Evolutionary conservation across 1,139 yeast species (phyloP).

Genomic region (Trichomonascaceae sp.): DNA sequence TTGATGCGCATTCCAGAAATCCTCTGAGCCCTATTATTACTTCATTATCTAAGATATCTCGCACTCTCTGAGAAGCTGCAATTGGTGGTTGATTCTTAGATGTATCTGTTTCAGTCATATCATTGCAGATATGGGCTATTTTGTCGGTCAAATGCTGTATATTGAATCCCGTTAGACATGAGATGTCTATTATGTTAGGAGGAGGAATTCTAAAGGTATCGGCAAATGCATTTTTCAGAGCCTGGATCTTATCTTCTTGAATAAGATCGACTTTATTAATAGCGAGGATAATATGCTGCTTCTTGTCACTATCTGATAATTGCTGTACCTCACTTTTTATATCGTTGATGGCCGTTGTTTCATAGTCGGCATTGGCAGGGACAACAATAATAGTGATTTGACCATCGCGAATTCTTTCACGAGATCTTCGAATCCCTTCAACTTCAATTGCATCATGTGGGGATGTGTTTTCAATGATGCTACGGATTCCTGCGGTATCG

Average conservation of each 20-base stretch:
- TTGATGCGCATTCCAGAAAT: constrained; percentile 44
- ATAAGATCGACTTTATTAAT: constrained; percentile 32
- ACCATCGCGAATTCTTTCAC: constrained; percentile 51
- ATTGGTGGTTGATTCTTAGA: constrained; percentile 28
- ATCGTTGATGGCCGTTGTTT: constrained; percentile 10
- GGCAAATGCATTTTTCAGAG: background rate
- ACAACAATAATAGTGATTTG: constrained; percentile 45
- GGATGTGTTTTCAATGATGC: constrained; percentile 34
- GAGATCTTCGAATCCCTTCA: constrained; percentile 81
- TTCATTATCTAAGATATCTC: constrained; percentile 65
- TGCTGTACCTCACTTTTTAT: constrained; percentile 23
- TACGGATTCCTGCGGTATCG: constrained; percentile 89
- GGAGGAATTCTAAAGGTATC: constrained; percentile 19
- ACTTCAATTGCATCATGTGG: constrained; percentile 45
- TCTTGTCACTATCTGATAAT: constrained; percentile 19
- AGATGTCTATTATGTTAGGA: constrained; percentile 43
- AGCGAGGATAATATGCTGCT: constrained; percentile 25
- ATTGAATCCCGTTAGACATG: constrained; percentile 63
- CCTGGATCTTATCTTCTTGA: background rate
- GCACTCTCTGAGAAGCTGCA: constrained; percentile 65
- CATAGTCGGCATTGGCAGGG: constrained; percentile 21
- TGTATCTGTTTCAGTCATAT: constrained; percentile 26
- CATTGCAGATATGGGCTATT: constrained; percentile 43
- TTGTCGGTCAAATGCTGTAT: constrained; percentile 32
- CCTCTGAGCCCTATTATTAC: constrained; percentile 66